Percentiles rank a stretch among this genome's conserved stretches.
Evolutionary conservation across 1,284 basidiomycete species (phyloP).

Genomic region (Cutaneotrichosporon curvatum): DNA sequence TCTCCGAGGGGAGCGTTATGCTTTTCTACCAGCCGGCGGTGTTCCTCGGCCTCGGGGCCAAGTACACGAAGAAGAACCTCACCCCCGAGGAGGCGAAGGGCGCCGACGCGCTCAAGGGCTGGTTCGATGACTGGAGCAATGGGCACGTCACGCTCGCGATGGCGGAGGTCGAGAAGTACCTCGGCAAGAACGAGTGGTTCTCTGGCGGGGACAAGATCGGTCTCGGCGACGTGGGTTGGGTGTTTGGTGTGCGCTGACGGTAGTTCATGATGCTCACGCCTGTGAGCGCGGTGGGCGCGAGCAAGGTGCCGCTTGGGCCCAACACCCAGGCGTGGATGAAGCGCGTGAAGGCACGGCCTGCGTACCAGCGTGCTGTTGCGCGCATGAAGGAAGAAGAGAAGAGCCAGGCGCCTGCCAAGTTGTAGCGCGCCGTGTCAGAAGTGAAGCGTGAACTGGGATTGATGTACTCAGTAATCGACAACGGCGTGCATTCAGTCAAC

Average conservation of each 20-base stretch:
- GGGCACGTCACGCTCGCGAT: slow-evolving; percentile 13
- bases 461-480: too few species aligned
- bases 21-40: slow-evolving; percentile 5
- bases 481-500: too few species aligned
- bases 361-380: slow-evolving; percentile 1
- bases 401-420: background rate
- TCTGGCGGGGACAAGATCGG: slow-evolving; percentile 32
- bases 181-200: slow-evolving; percentile 25
- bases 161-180: slow-evolving; percentile 26
- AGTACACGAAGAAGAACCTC: background rate
- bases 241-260: too few species aligned
- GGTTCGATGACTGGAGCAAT: background rate
- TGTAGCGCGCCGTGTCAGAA: background rate
- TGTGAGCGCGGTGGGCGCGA: background rate
- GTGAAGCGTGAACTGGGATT: too few species aligned
- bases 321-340: background rate
- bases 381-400: slow-evolving; percentile 12
- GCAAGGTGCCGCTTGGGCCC: background rate
- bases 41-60: background rate
- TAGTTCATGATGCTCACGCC: slow-evolving; percentile 2
- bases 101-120: background rate
- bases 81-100: slow-evolving; percentile 1
- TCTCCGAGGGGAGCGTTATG: slow-evolving; percentile 5
- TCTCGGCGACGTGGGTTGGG: slow-evolving; percentile 34
- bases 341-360: background rate